Conservation (phyloP, 345 rosid species). For the Zanthoxylum bungeanum region DNA sequence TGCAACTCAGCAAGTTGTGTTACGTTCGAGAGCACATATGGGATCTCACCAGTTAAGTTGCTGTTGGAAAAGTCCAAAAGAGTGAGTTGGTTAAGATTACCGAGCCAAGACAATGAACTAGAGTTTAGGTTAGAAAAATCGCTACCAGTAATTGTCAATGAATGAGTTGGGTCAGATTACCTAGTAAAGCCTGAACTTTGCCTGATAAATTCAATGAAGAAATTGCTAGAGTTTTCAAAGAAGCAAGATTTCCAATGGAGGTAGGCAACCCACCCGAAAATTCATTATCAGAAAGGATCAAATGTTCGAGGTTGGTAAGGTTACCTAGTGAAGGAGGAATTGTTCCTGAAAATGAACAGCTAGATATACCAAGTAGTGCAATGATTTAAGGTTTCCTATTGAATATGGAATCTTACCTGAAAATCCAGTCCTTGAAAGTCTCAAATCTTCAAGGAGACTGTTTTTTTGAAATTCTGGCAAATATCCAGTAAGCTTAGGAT, state of each 20-base stretch:
- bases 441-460: neutral
- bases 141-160: neutral
- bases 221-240: too few species aligned
- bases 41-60: constrained; percentile 1
- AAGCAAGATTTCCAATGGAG: too few species aligned
- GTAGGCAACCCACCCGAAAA: too few species aligned
- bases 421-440: neutral
- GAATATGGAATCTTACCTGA: neutral
- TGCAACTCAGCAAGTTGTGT: neutral
- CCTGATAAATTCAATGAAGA: neutral
- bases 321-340: neutral
- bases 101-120: neutral
- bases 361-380: neutral
- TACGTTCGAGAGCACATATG: constrained; percentile 1
- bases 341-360: too few species aligned
- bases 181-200: neutral
- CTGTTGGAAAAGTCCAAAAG: fast-evolving
- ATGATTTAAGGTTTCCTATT: neutral
- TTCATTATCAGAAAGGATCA: too few species aligned
- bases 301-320: too few species aligned
- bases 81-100: neutral
- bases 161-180: neutral
- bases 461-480: neutral
- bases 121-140: neutral
- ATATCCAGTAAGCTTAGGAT: neutral